Base-by-base conservation (phyloP, 2,329 filamentous ascomycete species). In the Colletotrichum limetticola region DNA sequence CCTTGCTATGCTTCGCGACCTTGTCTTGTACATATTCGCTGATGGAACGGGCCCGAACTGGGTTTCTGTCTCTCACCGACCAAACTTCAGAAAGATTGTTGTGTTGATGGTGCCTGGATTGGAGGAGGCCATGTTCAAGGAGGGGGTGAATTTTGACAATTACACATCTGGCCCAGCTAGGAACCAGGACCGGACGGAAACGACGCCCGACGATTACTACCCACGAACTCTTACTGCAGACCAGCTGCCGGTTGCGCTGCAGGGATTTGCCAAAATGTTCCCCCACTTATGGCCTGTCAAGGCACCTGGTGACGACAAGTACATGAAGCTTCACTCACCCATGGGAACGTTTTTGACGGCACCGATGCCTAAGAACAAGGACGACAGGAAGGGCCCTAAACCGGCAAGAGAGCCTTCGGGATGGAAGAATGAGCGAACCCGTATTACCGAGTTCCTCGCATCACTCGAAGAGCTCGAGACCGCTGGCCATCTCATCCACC, bases 21-120 rank as follows among this genome's bases (percentile, higher is more conserved):
- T 93, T 56, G 85, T 92, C 30, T 84, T 92, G 12, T 93, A 93
- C 80, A 87, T 93, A 71, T 89, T 92, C 71, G 90, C 91, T 74
- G 91, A 93, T 78, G 91, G 91, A 14, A 79, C 87, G 1, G 87
- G 89, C 2, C 91, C 91, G 16, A 89, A 91, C 76, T 93, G 91
- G 90, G 86, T 93, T 57, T 86, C 88, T 57, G 87, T 93, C 61
- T 85, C 85, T 72, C 88, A 93, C 77, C 87, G 91, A 58, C 88
- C 89, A 6, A 86, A 91, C 71, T 91, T 93, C 77, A 86, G 90
- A 75, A 97, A 97, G 83, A 93, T 97, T 35, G 95, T 98, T 35
- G 90, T 94, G 53, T 85, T 99, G 76, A 96, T 98, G 93, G 91
- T 98, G 12, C 97, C 97, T 12, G 97, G 97, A 0, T 84, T 99